Evolutionary conservation across 805 yeast genomes (phyloP).

Genomic region (Candida argentea): DNA sequence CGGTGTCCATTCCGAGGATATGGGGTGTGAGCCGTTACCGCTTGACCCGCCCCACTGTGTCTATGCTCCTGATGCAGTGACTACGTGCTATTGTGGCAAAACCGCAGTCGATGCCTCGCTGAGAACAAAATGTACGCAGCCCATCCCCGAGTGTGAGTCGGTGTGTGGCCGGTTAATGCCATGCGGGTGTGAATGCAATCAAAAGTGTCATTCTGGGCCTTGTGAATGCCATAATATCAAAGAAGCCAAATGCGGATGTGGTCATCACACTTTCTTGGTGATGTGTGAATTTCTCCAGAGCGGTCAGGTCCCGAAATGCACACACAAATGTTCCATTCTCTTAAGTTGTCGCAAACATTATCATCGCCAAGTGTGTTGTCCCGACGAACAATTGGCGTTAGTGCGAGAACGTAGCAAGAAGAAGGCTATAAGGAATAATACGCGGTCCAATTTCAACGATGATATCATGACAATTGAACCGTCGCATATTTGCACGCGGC

Average conservation of each 20-base stretch:
- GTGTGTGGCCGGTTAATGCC: conserved; percentile 51
- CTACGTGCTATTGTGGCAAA: conserved; percentile 76
- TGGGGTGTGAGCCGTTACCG: conserved; percentile 43
- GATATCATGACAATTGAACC: conserved; percentile 57
- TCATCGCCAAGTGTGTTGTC: conserved; percentile 63
- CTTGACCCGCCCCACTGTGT: conserved; percentile 37
- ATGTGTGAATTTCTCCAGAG: conserved; percentile 51
- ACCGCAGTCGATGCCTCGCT: conserved; percentile 32
- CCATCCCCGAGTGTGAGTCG: conserved; percentile 64
- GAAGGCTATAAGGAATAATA: conserved; percentile 39
- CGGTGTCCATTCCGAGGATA: conserved; percentile 43
- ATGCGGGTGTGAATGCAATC: conserved; percentile 68
- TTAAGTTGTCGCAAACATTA: conserved; percentile 76
- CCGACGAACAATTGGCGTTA: conserved; percentile 51
- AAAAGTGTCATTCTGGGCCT: conserved; percentile 66
- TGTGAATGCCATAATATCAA: conserved; percentile 56
- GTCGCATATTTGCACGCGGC: conserved; percentile 58
- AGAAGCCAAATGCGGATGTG: conserved; percentile 54
- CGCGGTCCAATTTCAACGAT: conserved; percentile 30
- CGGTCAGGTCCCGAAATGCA: conserved; percentile 52
- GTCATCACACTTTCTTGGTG: conserved; percentile 41
- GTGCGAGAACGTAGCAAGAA: conserved; percentile 43
- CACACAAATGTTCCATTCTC: conserved; percentile 60
- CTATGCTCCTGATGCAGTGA: conserved; percentile 46
- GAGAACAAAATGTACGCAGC: conserved; percentile 60